Percentiles rank a stretch among this genome's conserved stretches.
phyloP scores from a whole-genome alignment of 805 yeast genomes.

The Tetrapisispora namnaoensis region DNA sequence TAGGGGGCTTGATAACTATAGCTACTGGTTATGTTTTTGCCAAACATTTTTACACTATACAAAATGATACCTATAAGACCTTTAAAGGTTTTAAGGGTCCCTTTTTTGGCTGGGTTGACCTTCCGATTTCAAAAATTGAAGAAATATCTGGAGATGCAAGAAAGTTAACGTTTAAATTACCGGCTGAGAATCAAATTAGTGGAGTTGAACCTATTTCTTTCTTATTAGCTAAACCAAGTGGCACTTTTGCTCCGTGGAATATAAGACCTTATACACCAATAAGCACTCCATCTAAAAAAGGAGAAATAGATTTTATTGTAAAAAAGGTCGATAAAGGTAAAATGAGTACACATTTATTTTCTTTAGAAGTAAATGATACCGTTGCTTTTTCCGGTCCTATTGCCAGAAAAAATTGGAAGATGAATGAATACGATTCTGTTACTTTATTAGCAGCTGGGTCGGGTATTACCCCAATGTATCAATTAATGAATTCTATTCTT shows the following conservation, averaged over 20 bases:
- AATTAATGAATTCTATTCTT: conserved; percentile 66
- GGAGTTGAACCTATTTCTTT: conserved; percentile 77
- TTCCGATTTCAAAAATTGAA: conserved; percentile 37
- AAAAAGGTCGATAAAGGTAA: conserved; percentile 81
- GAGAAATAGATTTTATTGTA: conserved; percentile 68
- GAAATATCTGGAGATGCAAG: conserved; percentile 55
- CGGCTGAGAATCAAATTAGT: conserved; percentile 51
- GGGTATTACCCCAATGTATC: conserved; percentile 93
- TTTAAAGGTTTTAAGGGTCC: conserved; percentile 29
- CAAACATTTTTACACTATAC: not conserved
- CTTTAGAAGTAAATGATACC: conserved; percentile 67
- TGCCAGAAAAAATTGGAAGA: conserved; percentile 80
- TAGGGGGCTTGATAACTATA: not conserved
- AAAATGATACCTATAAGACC: not conserved
- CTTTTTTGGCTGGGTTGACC: conserved; percentile 35
- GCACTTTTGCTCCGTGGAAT: conserved; percentile 76
- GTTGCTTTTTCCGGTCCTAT: conserved; percentile 91
- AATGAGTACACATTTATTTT: conserved; percentile 63
- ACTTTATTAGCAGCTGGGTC: conserved; percentile 90
- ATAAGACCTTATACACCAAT: conserved; percentile 87
- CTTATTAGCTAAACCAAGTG: conserved; percentile 67
- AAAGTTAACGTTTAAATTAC: conserved; percentile 60
- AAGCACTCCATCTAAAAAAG: conserved; percentile 57
- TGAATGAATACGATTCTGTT: conserved; percentile 72
- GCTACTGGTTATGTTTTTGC: not conserved